Evolutionary conservation across 345 rosid species (phyloP).

Genomic region (Brassica carinata): DNA sequence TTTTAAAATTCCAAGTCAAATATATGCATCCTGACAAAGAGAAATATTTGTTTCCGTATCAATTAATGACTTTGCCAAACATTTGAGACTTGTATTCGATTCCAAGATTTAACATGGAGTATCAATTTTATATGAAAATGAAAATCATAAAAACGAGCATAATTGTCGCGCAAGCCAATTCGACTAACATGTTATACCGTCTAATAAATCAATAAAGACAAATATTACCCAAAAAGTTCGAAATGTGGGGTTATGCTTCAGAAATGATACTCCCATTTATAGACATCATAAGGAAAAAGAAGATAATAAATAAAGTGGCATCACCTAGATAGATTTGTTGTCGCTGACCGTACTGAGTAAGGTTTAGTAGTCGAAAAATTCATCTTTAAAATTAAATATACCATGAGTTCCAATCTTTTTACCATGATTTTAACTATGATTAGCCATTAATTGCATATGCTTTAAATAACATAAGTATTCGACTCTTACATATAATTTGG

Average conservation of each 20-base stretch:
- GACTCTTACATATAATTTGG: not conserved
- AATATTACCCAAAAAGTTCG: not conserved
- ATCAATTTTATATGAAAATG: not conserved
- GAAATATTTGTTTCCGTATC: not conserved
- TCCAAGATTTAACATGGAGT: not conserved
- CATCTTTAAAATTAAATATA: not conserved
- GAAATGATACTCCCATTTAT: conserved; percentile 2
- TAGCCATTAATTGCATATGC: not conserved
- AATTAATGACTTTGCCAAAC: conserved; percentile 17
- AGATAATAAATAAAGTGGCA: not conserved
- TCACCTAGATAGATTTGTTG: not conserved
- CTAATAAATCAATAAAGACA: not conserved
- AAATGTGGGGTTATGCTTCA: not conserved
- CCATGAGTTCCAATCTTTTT: not conserved
- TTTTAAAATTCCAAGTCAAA: conserved; percentile 21
- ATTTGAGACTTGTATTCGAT: not conserved
- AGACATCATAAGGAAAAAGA: not conserved
- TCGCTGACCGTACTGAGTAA: not conserved
- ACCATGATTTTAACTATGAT: not conserved
- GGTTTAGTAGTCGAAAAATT: not conserved
- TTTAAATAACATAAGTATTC: not conserved
- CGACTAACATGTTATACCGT: not conserved
- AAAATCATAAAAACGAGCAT: conserved; percentile 23
- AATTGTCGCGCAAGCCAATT: conserved; percentile 33
- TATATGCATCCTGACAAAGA: conserved; percentile 12